Base-by-base conservation (phyloP, 2,329 filamentous ascomycete species). In the Aspergillus jensenii region DNA sequence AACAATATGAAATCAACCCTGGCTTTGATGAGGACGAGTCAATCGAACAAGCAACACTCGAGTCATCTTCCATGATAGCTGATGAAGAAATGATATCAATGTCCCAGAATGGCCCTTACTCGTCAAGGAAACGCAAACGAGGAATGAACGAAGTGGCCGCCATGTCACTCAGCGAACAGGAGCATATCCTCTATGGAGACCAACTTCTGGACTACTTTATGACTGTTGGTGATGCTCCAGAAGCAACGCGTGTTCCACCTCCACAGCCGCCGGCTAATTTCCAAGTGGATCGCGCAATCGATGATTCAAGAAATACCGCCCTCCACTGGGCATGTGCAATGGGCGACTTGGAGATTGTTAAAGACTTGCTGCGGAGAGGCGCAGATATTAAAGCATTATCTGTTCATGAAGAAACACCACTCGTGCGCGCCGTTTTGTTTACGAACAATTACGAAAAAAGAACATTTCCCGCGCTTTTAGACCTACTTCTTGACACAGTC, bases 321-420 rank as follows among this genome's bases (percentile, higher is more conserved):
- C 84, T 99, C 64, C 95, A 99, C 72, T 99, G 95, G 95, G 95
- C 93, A 17, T 92, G 91, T 53, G 91, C 95, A 23, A 99, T 99
- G 93, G 95, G 95, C 58, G 95, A 98, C 65, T 81, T 97, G 31
- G 90, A 93, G 49, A 90, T 98, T 15, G 91, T 97, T 61, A 91
- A 89, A 73, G 90, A 96, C 73, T 81, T 99, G 17, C 89, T 95
- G 66, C 84, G 87, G 41, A 91, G 93, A 60, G 88, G 90, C 43
- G 92, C 93, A 11, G 86, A 86, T 60, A 81, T 91, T 15, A 85
- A 86, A 31, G 86, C 88, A 3, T 83, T 88, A 54, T 93, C 92
- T 56, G 78, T 84, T 6, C 74, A 78, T 52, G 89, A 89, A 57
- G 93, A 98, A 76, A 98, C 95, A 0, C 93, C 95, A 0, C 84